Evolutionary conservation across 2,329 filamentous ascomycete species (phyloP), one percentile per base, ranked within the genome.

Genomic region (Eurotiales sp.): DNA sequence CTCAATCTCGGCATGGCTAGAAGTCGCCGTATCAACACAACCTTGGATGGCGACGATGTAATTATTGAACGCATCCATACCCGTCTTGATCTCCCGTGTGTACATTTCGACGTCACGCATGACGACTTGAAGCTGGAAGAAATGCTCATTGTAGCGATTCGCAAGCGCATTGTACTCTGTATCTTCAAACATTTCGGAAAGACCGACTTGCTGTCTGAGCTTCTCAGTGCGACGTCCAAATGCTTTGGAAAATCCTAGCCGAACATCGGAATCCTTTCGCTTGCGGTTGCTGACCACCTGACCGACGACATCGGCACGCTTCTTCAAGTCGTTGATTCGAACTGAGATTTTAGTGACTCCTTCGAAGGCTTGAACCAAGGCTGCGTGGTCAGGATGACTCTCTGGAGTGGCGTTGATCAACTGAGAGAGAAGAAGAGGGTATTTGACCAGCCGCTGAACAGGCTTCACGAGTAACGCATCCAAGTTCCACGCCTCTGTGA

Each of bases 401-500:
- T 79, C 71, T 0, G 88, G 86, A 0, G 92, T 97, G 51, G 86
- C 81, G 56, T 90, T 84, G 21, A 95, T 76, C 10, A 99, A 76
- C 51, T 90, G 85, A 29, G 84, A 83, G 40, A 99, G 82, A 36
- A 99, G 77, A 41, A 96, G 84, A 3, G 90, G 90, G 64, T 97
- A 99, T 64, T 96, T 96, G 29, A 92, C 85, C 56, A 97, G 86
- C 43, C 93, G 84, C 71, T 99, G 93, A 68, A 95, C 91, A 1
- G 93, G 93, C 70, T 99, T 99, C 64, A 99, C 92, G 17, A 99
- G 80, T n/a, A 99, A 77, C 0, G 93, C 95, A 68, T 96, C 91
- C 55, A 99, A 72, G 68, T 95, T 88, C 93, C 93, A 99, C 0
- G 93, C 92, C 22, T 85, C 84, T 0, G 93, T 99, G 56, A 99